Conservation (phyloP, 2,329 filamentous ascomycete species). For the Sporothrix mexicana region DNA sequence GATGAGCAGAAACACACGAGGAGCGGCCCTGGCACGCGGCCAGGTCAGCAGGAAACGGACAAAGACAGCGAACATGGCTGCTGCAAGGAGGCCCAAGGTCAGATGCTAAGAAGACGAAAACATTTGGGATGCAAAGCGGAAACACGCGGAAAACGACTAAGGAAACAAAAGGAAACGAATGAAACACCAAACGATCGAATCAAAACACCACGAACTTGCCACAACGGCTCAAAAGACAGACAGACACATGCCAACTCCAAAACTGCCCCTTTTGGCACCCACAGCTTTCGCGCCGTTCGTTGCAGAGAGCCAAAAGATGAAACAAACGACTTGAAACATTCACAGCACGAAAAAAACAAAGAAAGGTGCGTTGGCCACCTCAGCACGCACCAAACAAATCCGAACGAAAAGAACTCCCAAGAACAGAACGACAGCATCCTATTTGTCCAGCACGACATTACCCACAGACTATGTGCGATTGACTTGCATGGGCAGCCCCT, state of each 20-base stretch:
- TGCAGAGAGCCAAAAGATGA: constrained; percentile 13
- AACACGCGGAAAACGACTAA: not conserved
- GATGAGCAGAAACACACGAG: not conserved
- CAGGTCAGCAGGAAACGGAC: constrained; percentile 8
- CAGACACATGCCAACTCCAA: not conserved
- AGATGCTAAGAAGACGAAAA: not conserved
- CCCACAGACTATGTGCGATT: constrained; percentile 1
- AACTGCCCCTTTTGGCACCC: not conserved
- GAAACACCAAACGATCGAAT: not conserved
- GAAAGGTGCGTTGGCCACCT: not conserved
- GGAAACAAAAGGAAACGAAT: constrained; percentile 19
- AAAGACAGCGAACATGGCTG: not conserved
- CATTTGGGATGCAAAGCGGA: not conserved
- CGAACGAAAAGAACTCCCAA: not conserved
- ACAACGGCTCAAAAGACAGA: not conserved
- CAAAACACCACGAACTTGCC: not conserved
- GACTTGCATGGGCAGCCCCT: constrained; percentile 20
- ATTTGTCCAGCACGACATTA: constrained; percentile 25
- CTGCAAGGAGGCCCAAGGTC: constrained; percentile 4
- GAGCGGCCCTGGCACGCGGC: not conserved
- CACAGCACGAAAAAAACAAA: not conserved
- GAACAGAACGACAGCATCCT: not conserved
- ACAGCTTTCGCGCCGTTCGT: constrained; percentile 1
- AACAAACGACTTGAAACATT: constrained; percentile 30
- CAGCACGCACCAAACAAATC: not conserved